Evolutionary conservation across 2,329 filamentous ascomycete species (phyloP).

Genomic region (Exophiala calicioides): DNA sequence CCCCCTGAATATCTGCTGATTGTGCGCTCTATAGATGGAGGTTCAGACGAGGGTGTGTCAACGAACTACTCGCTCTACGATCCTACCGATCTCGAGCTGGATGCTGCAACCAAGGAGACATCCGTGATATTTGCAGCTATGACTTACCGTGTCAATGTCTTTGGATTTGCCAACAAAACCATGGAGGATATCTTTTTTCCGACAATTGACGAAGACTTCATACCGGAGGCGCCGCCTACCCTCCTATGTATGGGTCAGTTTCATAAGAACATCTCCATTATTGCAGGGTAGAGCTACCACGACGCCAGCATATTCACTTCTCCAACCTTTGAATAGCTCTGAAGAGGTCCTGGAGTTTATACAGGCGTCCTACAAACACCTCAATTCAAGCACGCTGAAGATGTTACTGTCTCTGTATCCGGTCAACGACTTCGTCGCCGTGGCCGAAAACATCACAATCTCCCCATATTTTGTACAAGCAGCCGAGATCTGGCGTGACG

Average conservation of each 20-base stretch:
- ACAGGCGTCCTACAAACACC: constrained; percentile 8
- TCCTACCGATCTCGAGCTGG: constrained; percentile 19
- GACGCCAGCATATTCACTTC: constrained; percentile 17
- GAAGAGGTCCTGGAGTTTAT: constrained; percentile 8
- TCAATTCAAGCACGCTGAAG: constrained; percentile 13
- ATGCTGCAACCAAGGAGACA: constrained; percentile 15
- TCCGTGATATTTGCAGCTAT: constrained; percentile 24
- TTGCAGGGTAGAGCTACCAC: constrained; percentile 19
- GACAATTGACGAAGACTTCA: constrained; percentile 52
- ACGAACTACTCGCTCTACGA: constrained; percentile 14
- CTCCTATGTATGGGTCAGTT: constrained; percentile 46
- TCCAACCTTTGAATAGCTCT: constrained; percentile 9
- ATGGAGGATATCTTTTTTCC: constrained; percentile 35
- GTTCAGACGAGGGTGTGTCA: no score
- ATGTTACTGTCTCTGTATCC: constrained; percentile 16
- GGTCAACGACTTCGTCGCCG: constrained; percentile 9
- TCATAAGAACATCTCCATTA: constrained; percentile 38
- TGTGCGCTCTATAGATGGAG: no score
- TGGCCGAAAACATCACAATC: constrained; percentile 2
- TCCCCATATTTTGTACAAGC: constrained; percentile 18
- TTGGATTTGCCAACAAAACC: constrained; percentile 40
- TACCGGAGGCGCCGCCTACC: constrained; percentile 47
- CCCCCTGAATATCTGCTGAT: no score
- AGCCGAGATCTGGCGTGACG: constrained; percentile 18
- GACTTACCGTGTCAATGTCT: constrained; percentile 31